These are phyloP conservation scores for Alternaria sp. DNA, from an alignment of 2,329 filamentous ascomycete species.

Conservation along the genomic window DNA sequence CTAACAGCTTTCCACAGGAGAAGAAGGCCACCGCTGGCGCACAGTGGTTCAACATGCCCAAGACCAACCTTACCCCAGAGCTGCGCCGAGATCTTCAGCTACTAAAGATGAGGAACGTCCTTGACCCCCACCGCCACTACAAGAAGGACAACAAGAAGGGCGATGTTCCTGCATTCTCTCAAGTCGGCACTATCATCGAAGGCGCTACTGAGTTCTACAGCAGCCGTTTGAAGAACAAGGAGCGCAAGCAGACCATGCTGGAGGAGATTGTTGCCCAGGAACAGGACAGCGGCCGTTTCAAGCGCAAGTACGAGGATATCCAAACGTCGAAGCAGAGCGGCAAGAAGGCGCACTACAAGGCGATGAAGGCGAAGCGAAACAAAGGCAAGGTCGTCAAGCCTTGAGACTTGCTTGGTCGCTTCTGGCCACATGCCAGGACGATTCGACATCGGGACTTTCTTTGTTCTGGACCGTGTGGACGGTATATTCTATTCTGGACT, in stretches of 20 bases:
- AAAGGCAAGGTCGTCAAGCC: slow-evolving; percentile 46
- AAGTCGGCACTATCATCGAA: slow-evolving; percentile 86
- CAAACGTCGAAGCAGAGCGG: slow-evolving; percentile 83
- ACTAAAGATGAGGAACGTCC: slow-evolving; percentile 83
- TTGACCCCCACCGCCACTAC: slow-evolving; percentile 89
- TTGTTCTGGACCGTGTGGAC: neutral
- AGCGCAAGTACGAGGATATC: slow-evolving; percentile 85
- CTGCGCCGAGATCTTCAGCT: slow-evolving; percentile 89
- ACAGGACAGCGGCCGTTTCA: slow-evolving; percentile 73
- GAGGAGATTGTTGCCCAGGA: slow-evolving; percentile 80
- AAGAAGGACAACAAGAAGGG: slow-evolving; percentile 81
- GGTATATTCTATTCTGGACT: neutral
- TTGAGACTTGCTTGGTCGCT: slow-evolving; percentile 23
- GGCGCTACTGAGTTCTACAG: slow-evolving; percentile 88
- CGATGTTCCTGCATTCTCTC: slow-evolving; percentile 79
- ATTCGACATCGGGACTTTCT: neutral
- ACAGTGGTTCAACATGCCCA: slow-evolving; percentile 87
- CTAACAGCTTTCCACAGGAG: slow-evolving; percentile 50
- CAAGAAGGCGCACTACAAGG: slow-evolving; percentile 88
- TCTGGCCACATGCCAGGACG: neutral
- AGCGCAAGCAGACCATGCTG: slow-evolving; percentile 84
- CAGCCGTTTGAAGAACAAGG: slow-evolving; percentile 80
- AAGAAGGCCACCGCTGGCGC: slow-evolving; percentile 74
- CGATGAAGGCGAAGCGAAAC: slow-evolving; percentile 67
- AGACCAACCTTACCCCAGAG: slow-evolving; percentile 81